A percentile compares a stretch with the other conserved stretches of the same genome.
Conservation (phyloP, 73 alveolate genomes). For the Paramecium bursaria region DNA sequence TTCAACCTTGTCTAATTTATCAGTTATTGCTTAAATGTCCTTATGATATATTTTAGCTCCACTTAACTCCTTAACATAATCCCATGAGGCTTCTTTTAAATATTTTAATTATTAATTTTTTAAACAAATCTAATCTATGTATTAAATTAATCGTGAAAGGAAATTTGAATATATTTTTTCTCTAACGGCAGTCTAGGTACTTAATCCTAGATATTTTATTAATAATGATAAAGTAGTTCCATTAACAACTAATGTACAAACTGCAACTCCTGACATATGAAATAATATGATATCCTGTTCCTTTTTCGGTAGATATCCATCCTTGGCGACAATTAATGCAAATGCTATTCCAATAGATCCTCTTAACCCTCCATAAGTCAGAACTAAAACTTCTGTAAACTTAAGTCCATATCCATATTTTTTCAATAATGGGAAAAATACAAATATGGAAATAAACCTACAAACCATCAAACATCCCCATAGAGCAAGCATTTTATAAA, state of each 20-base stretch:
- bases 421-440: constrained; percentile 69
- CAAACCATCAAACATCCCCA: constrained; percentile 73
- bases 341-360: constrained; percentile 80
- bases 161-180: constrained; percentile 61
- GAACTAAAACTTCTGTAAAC: constrained; percentile 61
- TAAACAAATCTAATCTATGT: constrained; percentile 30
- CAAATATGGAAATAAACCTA: constrained; percentile 62
- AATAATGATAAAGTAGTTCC: constrained; percentile 69
- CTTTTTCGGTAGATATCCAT: constrained; percentile 61
- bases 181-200: constrained; percentile 63
- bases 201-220: constrained; percentile 49
- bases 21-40: constrained; percentile 39
- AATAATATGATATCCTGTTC: constrained; percentile 71
- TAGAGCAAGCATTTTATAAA: constrained; percentile 69
- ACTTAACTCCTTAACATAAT: constrained; percentile 67
- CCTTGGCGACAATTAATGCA: constrained; percentile 77
- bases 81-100: constrained; percentile 43
- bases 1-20: constrained; percentile 52
- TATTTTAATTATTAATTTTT: constrained; percentile 42
- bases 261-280: constrained; percentile 80
- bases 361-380: constrained; percentile 78
- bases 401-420: constrained; percentile 77
- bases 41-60: constrained; percentile 53
- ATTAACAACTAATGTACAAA: constrained; percentile 72
- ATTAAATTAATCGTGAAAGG: constrained; percentile 56